Percentiles rank a stretch among this genome's conserved stretches.
phyloP scores from a whole-genome alignment of 371 early-diverging fungal genomes.

The Circinella minor region DNA sequence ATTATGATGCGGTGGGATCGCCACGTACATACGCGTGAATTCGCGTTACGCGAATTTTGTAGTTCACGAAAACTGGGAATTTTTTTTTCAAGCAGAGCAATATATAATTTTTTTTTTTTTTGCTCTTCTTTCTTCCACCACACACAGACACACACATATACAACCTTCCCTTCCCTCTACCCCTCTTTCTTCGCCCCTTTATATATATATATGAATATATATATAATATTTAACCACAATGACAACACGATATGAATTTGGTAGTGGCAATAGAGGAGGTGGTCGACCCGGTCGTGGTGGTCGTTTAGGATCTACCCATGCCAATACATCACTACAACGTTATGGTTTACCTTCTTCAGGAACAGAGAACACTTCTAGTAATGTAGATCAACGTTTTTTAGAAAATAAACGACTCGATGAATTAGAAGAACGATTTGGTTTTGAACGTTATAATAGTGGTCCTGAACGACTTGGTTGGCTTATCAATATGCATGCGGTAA shows the following conservation, averaged over 20 bases:
- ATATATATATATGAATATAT: neutral
- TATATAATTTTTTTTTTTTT: no score
- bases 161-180: no score
- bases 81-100: neutral
- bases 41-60: constrained; percentile 6
- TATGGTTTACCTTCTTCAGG: constrained; percentile 12
- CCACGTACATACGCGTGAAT: neutral
- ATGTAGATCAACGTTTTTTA: constrained; percentile 48
- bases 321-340: constrained; percentile 18
- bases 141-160: neutral
- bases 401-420: constrained; percentile 50
- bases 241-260: constrained; percentile 12
- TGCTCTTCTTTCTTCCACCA: neutral
- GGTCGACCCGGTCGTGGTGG: constrained; percentile 8
- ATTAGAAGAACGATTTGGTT: constrained; percentile 85
- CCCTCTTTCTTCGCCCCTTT: neutral
- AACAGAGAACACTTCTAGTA: constrained; percentile 9
- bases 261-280: constrained; percentile 7
- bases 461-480: constrained; percentile 91
- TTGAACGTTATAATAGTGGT: constrained; percentile 79
- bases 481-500: constrained; percentile 91
- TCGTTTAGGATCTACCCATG: constrained; percentile 13
- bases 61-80: neutral
- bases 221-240: neutral
- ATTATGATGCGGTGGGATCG: neutral